phyloP scores from a whole-genome alignment of 2,329 filamentous ascomycete genomes.

The Ophiostoma quercus region DNA sequence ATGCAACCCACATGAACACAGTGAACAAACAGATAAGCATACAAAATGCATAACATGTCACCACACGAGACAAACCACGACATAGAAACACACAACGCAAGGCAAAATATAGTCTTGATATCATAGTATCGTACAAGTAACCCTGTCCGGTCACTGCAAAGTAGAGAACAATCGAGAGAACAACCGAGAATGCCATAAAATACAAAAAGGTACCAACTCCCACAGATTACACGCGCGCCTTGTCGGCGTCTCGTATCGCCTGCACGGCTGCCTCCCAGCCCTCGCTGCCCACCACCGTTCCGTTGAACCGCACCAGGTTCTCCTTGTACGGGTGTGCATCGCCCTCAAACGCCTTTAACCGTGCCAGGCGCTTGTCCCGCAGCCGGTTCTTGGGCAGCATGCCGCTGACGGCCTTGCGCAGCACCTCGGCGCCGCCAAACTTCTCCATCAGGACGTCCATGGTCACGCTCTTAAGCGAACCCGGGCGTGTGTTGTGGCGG shows the following conservation, averaged over 20 bases:
- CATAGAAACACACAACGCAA: not conserved
- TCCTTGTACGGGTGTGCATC: conserved; percentile 82
- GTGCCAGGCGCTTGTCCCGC: conserved; percentile 76
- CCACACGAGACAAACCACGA: too few species aligned
- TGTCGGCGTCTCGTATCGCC: conserved; percentile 47
- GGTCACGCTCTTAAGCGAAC: conserved; percentile 77
- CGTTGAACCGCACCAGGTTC: conserved; percentile 73
- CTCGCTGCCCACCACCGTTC: conserved; percentile 48
- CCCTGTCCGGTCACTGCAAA: conserved; percentile 9
- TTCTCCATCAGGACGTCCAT: conserved; percentile 96
- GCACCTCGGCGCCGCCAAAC: conserved; percentile 85
- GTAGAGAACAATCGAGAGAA: conserved; percentile 1
- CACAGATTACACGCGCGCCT: conserved; percentile 44
- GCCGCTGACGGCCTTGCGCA: conserved; percentile 86
- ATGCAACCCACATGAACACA: too few species aligned
- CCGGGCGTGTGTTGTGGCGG: conserved; percentile 85
- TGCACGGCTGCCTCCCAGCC: conserved; percentile 51
- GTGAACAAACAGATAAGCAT: not conserved
- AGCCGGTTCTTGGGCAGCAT: conserved; percentile 98
- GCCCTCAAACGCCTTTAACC: conserved; percentile 96
- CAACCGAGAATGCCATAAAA: not conserved
- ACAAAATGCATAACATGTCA: not conserved
- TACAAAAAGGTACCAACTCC: not conserved
- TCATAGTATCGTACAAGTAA: conserved; percentile 10
- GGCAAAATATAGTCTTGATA: not conserved